Percentiles rank a stretch among this genome's conserved stretches.
Conservation (phyloP, 257 asterid species). For the Paraleonurus japonicus region DNA sequence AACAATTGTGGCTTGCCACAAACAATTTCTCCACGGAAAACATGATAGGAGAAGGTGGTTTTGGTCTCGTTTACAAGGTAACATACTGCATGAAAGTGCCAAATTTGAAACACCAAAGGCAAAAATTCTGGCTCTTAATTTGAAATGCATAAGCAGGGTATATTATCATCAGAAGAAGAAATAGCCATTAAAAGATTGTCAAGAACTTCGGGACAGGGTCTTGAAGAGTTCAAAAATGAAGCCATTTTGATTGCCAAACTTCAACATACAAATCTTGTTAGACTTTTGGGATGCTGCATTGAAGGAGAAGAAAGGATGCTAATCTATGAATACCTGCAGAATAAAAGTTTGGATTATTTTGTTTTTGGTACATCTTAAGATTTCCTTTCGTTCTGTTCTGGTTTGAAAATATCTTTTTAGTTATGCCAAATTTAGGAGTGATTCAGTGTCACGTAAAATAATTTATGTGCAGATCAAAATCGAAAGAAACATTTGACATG, state of each 20-base stretch:
- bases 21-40: not conserved
- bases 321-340: not conserved
- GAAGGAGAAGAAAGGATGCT: not conserved
- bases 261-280: not conserved
- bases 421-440: too few relatives aligned
- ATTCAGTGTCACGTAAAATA: too few relatives aligned
- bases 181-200: not conserved
- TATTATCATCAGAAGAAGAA: not conserved
- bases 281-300: not conserved
- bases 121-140: not conserved
- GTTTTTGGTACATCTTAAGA: not conserved
- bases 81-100: too few relatives aligned
- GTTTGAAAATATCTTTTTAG: not conserved
- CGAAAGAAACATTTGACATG: constrained; percentile 17
- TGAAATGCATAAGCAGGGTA: not conserved
- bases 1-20: not conserved
- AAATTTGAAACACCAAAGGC: too few relatives aligned
- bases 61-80: not conserved
- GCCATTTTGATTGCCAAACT: not conserved
- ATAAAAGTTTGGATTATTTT: not conserved
- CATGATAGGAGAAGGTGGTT: not conserved
- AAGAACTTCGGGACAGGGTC: not conserved
- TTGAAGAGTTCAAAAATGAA: not conserved
- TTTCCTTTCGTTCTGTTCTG: not conserved
- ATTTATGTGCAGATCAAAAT: constrained; percentile 18